Base-by-base conservation (phyloP, 2,329 filamentous ascomycete species). In the Fusarium mundagurra region DNA sequence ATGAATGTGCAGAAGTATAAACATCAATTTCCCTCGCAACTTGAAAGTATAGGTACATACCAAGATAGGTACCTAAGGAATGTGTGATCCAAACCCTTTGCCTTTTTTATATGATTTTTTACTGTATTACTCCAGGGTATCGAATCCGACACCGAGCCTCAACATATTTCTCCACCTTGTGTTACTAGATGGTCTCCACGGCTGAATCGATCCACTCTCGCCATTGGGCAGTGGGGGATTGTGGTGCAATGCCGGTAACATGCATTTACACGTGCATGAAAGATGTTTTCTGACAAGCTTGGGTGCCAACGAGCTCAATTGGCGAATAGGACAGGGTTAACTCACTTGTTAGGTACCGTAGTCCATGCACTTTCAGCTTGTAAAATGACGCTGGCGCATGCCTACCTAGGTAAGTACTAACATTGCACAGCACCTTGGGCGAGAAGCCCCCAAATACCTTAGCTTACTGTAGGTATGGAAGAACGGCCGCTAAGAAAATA, bases 401-500 rank as follows among this genome's bases (percentile, higher is more conserved):
- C 20, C 51, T 39, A 22, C 34, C 34, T 36, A 18, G 9, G 13
- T 20, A 38, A n/a, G n/a, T n/a, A n/a, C n/a, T n/a, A n/a, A n/a
- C n/a, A 44, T 48, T 61, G 14, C 29, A 50, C 20, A 31, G 14
- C 27, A 31, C 24, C 36, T 39, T 31, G 39, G 57, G 45, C 31
- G 39, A 39, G 36, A 53, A 34, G 17, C 17, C 36, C 63, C 63
- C 31, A 43, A 39, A 69, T 55, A 48, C 27, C 45, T 31, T 16
- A 20, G 16, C 24, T 27, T 24, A 45, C 8, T 24, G 27, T 48
- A 34, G 43, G 45, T 47, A 61, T 59, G 34, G 33, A 36, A 57
- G 66, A 60, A 61, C 67, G 62, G 67, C 67, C 71, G 63, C 71
- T 71, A 73, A 73, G 59, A 57, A 59, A 59, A 66, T 47, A 38